These are phyloP conservation scores for Ocimum tenuiflorum DNA, from an alignment of 257 asterid genomes.

Conservation along the genomic window DNA sequence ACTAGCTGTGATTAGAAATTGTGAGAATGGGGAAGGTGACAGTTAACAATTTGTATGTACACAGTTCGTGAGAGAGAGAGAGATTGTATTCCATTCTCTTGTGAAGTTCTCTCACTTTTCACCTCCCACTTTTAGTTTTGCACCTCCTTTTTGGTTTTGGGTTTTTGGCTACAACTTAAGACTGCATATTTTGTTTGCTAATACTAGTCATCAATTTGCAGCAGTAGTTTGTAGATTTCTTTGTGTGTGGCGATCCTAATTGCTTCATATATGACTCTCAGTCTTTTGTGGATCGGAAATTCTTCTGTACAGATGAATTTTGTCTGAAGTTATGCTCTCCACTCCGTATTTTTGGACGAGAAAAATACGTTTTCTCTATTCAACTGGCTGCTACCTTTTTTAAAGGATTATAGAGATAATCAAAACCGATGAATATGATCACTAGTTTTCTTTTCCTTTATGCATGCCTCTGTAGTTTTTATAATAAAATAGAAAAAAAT, in stretches of 20 bases:
- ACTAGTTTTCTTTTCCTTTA: background rate
- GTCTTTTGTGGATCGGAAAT: slow-evolving; percentile 15
- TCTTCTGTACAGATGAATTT: slow-evolving; percentile 34
- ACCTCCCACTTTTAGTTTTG: slow-evolving; percentile 26
- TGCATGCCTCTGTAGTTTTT: background rate
- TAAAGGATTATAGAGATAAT: slow-evolving; percentile 8
- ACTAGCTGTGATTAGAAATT: slow-evolving; percentile 13
- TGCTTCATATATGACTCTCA: too few species aligned
- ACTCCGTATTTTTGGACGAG: background rate
- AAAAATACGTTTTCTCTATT: background rate
- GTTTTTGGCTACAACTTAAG: too few species aligned
- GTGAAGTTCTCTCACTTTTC: slow-evolving; percentile 53
- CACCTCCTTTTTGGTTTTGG: too few species aligned
- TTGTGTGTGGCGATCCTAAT: too few species aligned
- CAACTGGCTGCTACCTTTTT: background rate
- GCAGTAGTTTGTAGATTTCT: background rate
- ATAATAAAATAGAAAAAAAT: too few species aligned
- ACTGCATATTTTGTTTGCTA: background rate
- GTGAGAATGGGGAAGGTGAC: slow-evolving; percentile 16
- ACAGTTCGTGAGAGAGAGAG: slow-evolving; percentile 11
- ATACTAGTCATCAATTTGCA: background rate
- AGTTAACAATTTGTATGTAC: slow-evolving; percentile 14
- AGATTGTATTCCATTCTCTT: slow-evolving; percentile 62
- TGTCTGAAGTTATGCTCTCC: slow-evolving; percentile 49
- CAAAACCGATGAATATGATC: slow-evolving; percentile 10